Evolutionary conservation across 2,329 filamentous ascomycete species (phyloP).

Genomic region (Eutypella sp.): DNA sequence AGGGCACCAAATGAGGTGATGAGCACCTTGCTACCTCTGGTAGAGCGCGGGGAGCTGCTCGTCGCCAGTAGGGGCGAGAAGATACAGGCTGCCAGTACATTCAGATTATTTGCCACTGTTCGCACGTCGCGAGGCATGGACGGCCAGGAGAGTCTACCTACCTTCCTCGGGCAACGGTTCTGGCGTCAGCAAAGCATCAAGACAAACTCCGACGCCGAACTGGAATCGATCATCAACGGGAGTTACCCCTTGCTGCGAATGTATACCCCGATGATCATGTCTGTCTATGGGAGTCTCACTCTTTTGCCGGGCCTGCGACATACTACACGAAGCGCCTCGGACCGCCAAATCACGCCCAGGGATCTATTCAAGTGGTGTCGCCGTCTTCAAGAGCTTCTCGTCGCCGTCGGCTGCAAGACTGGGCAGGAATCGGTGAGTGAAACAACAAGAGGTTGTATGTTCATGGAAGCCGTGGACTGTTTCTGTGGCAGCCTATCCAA

Average conservation of each 20-base stretch:
- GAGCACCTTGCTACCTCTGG: constrained; percentile 84
- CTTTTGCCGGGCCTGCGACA: constrained; percentile 32
- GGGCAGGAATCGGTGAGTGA: constrained; percentile 69
- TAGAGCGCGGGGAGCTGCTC: constrained; percentile 85
- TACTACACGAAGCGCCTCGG: constrained; percentile 31
- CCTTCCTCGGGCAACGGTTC: constrained; percentile 76
- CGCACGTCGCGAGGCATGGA: constrained; percentile 67
- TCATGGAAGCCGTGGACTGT: constrained; percentile 88
- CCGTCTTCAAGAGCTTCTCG: constrained; percentile 64
- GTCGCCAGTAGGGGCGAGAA: constrained; percentile 86
- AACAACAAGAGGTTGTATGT: constrained; percentile 72
- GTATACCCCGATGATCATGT: constrained; percentile 54
- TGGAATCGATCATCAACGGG: constrained; percentile 66
- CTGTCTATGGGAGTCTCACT: constrained; percentile 52
- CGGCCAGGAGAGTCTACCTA: constrained; percentile 62
- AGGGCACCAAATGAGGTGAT: constrained; percentile 92
- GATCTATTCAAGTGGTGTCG: constrained; percentile 92
- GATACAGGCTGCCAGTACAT: constrained; percentile 76
- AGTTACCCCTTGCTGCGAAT: constrained; percentile 66
- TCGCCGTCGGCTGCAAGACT: constrained; percentile 55
- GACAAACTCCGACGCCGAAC: constrained; percentile 62
- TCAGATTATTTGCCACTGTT: constrained; percentile 88
- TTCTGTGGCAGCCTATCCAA: constrained; percentile 79
- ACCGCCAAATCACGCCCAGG: constrained; percentile 48
- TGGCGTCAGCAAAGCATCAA: constrained; percentile 76